Percentiles rank a stretch among this genome's conserved stretches.
These are phyloP conservation scores for Beauveria pseudobassiana DNA, from an alignment of 2,329 filamentous ascomycete species.

Conservation along the genomic window DNA sequence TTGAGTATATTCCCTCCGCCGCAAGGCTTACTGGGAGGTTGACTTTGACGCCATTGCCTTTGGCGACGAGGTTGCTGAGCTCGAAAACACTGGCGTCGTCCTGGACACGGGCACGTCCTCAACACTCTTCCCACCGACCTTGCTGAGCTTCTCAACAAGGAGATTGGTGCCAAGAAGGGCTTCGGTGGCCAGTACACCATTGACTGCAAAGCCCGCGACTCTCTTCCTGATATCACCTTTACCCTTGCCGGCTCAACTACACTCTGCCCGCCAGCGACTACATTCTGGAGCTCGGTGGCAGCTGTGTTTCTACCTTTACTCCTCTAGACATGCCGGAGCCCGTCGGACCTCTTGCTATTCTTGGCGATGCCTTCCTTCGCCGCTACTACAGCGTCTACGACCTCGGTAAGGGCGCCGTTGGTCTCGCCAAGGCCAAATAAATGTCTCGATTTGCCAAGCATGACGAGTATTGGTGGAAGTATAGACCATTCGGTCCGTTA, in stretches of 20 bases:
- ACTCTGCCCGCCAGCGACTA: conserved; percentile 85
- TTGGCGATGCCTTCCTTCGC: conserved; percentile 80
- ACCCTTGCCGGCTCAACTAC: conserved; percentile 85
- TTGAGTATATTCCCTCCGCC: conserved; percentile 87
- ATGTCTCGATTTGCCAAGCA: background rate
- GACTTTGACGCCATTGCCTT: conserved; percentile 89
- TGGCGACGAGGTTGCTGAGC: conserved; percentile 75
- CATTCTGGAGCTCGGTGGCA: conserved; percentile 89
- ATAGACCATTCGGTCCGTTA: background rate
- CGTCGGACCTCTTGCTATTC: conserved; percentile 84
- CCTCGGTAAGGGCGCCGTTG: conserved; percentile 79
- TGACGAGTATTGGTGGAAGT: background rate
- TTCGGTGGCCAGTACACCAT: conserved; percentile 96
- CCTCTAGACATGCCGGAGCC: conserved; percentile 89
- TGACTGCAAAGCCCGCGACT: conserved; percentile 71
- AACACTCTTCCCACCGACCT: conserved; percentile 88
- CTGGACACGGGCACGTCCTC: conserved; percentile 98
- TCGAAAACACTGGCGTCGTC: conserved; percentile 92
- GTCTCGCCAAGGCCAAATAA: conserved; percentile 75
- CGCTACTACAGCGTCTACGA: conserved; percentile 96
- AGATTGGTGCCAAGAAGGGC: conserved; percentile 96
- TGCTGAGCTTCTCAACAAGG: conserved; percentile 92
- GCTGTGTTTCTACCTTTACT: conserved; percentile 96
- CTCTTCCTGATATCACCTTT: conserved; percentile 86
- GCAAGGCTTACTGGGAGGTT: conserved; percentile 99